Base-by-base conservation (phyloP, 257 asterid species). In the Solanum peruvianum region DNA sequence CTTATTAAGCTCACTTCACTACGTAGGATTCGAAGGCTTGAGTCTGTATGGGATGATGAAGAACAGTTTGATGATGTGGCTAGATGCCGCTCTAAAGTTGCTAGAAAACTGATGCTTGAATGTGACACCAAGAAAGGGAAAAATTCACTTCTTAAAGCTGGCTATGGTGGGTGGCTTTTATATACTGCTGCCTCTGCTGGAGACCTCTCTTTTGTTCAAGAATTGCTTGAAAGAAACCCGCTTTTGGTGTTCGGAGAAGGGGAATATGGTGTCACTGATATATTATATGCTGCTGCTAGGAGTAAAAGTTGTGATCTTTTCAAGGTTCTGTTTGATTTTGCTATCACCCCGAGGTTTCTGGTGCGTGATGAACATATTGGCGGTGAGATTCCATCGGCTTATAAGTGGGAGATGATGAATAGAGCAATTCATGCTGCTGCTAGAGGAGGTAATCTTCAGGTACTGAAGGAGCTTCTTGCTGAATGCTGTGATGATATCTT, bases 31-130 rank as follows among this genome's bases (percentile, higher is more conserved):
- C 98, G 99, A 16, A 98, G 99, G 23, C 93, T 97, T 3, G 99
- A 97, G 82, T 94, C 98, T n/a, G 99, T 97, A 4, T 97, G 99
- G 99, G 99, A 97, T 89, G 99, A 96, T 86, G 99, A 97, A 21
- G 94, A 92, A 39, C 98, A 94, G 92, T 94, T 97, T 64, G 91
- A 94, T 86, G 94, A 93, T 84, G 99, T 95, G 15, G 98, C 98
- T 52, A 90, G 78, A 75, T 91, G 93, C 90, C 94, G 99, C 49
- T 94, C 96, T 80, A 91, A 89, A 15, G 97, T 97, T 12, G 99
- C 98, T 0, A 88, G 90, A 52, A 91, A 90, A 81, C 92, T 97
- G 14, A 92, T 93, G 29, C n/a, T 87, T 23, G 97, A 97, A 56
- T 93, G 98, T 73, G 96, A 92, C 35, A 86, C 45, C 77, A 93